Conservation (phyloP, 495 filamentous ascomycete genomes). For the Lentithecium fluviatile region DNA sequence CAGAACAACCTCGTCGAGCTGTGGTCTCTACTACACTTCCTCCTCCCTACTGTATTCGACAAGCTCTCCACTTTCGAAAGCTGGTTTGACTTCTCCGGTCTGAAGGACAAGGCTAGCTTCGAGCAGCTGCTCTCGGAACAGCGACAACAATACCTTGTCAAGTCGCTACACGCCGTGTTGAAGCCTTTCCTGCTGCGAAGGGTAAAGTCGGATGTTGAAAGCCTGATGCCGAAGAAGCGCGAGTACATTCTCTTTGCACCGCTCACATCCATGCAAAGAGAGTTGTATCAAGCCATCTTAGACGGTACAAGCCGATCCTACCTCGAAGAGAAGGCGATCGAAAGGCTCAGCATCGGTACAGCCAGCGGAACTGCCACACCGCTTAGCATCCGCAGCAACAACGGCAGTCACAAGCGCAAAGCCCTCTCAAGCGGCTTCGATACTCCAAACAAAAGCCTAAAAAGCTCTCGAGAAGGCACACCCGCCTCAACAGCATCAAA, state of each 20-base stretch:
- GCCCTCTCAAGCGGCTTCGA: constrained; percentile 42
- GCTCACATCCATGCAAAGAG: constrained; percentile 80
- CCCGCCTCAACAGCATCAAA: constrained; percentile 54
- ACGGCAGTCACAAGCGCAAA: constrained; percentile 57
- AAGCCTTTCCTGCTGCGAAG: constrained; percentile 87
- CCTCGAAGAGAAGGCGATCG: constrained; percentile 79
- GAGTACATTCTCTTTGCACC: constrained; percentile 95
- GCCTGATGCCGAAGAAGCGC: constrained; percentile 85
- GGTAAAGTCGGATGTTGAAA: constrained; percentile 90
- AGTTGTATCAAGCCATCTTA: constrained; percentile 82
- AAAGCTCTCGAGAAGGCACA: constrained; percentile 68
- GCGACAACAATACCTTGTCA: constrained; percentile 77
- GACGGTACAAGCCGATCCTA: constrained; percentile 76
- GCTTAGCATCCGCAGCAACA: constrained; percentile 32
- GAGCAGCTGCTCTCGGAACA: constrained; percentile 72
- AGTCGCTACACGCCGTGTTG: constrained; percentile 85
- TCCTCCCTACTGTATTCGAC: constrained; percentile 88
- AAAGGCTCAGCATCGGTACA: constrained; percentile 54
- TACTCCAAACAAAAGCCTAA: constrained; percentile 66
- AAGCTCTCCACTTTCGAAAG: constrained; percentile 85
- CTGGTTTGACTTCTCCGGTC: constrained; percentile 93
- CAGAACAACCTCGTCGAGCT: constrained; percentile 95
- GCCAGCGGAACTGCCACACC: constrained; percentile 22
- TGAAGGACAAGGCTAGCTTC: constrained; percentile 70
- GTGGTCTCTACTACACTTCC: constrained; percentile 92